Conservation (phyloP, 768 basidiomycete species). For the Neoboletus magnificus region DNA sequence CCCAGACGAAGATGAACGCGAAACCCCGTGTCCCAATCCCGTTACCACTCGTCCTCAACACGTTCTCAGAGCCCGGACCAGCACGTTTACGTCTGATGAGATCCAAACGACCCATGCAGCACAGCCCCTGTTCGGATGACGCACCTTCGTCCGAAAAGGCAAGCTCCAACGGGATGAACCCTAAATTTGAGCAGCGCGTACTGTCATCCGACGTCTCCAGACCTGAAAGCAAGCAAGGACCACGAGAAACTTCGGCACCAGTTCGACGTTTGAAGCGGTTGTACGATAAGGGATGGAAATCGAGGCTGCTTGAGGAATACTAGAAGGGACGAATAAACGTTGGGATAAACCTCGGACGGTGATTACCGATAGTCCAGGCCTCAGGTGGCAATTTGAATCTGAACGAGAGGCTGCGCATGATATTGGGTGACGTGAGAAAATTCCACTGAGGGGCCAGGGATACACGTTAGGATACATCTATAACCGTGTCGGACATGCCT, state of each 20-base stretch:
- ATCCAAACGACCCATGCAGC: not conserved
- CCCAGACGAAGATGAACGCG: not conserved
- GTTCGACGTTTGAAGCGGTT: not conserved
- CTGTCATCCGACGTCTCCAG: too few species aligned
- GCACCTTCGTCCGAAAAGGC: not conserved
- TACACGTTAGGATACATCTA: not conserved
- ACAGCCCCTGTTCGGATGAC: not conserved
- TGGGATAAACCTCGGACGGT: not conserved
- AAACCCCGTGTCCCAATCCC: not conserved
- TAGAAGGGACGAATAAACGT: not conserved
- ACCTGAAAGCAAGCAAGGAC: not conserved
- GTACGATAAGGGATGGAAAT: slow-evolving; percentile 9
- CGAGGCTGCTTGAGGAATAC: slow-evolving; percentile 5
- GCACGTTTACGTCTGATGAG: not conserved
- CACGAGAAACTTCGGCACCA: not conserved
- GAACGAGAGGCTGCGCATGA: not conserved
- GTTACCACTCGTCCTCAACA: slow-evolving; percentile 4
- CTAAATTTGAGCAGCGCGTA: not conserved
- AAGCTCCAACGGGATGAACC: not conserved
- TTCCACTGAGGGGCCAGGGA: not conserved
- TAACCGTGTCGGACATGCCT: not conserved
- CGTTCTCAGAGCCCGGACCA: not conserved
- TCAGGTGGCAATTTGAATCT: not conserved
- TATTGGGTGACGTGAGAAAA: not conserved
- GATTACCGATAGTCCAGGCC: not conserved